A percentile compares a stretch with the other conserved stretches of the same genome.
phyloP scores from a whole-genome alignment of 2,329 filamentous ascomycete species.

The Xylaria sp. region DNA sequence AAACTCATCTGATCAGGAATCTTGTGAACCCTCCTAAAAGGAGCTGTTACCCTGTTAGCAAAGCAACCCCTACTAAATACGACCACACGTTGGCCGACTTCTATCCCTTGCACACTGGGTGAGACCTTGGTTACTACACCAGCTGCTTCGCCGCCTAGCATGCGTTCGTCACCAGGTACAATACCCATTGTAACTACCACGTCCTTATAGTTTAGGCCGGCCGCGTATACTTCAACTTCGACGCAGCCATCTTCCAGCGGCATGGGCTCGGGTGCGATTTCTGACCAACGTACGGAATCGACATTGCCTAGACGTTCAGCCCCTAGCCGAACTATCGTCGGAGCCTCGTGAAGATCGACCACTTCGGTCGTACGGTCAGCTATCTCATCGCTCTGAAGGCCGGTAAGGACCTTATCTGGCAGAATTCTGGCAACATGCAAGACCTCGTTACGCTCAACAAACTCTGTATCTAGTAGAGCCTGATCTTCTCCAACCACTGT shows the following conservation, averaged over 20 bases:
- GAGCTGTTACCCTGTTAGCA: slow-evolving; percentile 38
- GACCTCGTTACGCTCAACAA: slow-evolving; percentile 13
- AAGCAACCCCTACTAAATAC: slow-evolving; percentile 34
- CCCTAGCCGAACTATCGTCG: slow-evolving; percentile 13
- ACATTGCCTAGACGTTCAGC: slow-evolving; percentile 27
- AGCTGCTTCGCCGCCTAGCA: slow-evolving; percentile 42
- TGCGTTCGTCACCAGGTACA: slow-evolving; percentile 26
- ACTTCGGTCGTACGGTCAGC: neutral
- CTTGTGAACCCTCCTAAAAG: slow-evolving; percentile 16
- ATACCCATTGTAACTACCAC: slow-evolving; percentile 31
- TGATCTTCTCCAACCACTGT: neutral
- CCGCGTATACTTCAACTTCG: slow-evolving; percentile 30
- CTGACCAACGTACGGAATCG: slow-evolving; percentile 24
- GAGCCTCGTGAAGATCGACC: slow-evolving; percentile 47
- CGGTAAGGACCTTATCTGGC: slow-evolving; percentile 5
- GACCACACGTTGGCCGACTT: slow-evolving; percentile 40
- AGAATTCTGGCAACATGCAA: slow-evolving; percentile 13
- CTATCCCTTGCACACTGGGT: slow-evolving; percentile 36
- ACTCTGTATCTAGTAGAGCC: slow-evolving; percentile 2
- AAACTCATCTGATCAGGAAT: slow-evolving; percentile 51
- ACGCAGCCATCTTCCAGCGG: slow-evolving; percentile 9
- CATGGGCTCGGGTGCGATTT: neutral
- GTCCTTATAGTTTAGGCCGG: slow-evolving; percentile 36
- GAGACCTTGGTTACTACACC: slow-evolving; percentile 29
- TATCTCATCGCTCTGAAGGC: slow-evolving; percentile 3